phyloP scores from a whole-genome alignment of 352 stramenopile species.

The Phytophthora tentaculata region DNA sequence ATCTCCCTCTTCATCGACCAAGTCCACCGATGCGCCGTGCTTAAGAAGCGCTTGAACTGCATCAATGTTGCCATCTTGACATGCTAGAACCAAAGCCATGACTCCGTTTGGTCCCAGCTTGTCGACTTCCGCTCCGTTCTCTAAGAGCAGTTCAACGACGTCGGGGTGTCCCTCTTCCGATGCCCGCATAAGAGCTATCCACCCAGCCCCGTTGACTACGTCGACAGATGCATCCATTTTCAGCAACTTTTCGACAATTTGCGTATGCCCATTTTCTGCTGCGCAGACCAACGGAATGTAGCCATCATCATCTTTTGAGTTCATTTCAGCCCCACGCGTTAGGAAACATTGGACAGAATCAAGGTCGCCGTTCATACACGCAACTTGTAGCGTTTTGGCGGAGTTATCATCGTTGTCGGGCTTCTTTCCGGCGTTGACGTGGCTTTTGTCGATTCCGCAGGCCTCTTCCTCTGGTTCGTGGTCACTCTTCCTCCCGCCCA shows the following conservation, averaged over 20 bases:
- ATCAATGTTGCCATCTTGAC: background rate
- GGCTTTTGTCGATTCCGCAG: background rate
- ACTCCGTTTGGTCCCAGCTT: background rate
- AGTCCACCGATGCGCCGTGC: background rate
- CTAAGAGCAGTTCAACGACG: background rate
- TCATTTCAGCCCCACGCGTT: background rate
- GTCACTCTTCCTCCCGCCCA: background rate
- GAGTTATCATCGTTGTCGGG: too few relatives aligned
- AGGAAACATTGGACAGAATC: background rate
- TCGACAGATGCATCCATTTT: background rate
- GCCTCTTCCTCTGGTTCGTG: slow-evolving; percentile 2
- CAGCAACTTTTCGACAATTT: slow-evolving; percentile 2
- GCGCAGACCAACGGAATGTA: background rate
- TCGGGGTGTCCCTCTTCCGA: background rate
- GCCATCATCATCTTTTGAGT: slow-evolving; percentile 3
- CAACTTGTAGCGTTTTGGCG: background rate
- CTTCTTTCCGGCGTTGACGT: background rate
- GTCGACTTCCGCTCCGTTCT: slow-evolving; percentile 3
- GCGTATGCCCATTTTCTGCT: background rate
- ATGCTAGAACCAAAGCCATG: background rate
- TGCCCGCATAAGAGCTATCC: slow-evolving; percentile 3
- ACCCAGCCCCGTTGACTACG: background rate
- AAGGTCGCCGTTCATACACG: background rate
- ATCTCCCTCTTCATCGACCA: slow-evolving; percentile 2
- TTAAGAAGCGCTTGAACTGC: background rate